phyloP scores from a whole-genome alignment of 2,329 filamentous ascomycete genomes.

The Penicillium palitans region DNA sequence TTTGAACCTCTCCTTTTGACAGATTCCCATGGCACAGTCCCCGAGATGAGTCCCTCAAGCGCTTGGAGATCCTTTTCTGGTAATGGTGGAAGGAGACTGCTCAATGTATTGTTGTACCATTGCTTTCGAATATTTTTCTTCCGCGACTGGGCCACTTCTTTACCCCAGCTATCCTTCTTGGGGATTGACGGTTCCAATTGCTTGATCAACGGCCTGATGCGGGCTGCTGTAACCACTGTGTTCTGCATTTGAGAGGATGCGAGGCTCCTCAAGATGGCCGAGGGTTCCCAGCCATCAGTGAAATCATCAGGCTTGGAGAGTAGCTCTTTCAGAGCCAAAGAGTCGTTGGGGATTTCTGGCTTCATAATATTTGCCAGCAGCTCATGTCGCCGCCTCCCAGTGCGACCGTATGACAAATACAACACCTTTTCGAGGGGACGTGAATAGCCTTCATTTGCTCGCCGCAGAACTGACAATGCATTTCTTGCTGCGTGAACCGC shows the following conservation, averaged over 20 bases:
- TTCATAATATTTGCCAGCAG: conserved; percentile 44
- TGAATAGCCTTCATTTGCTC: conserved; percentile 59
- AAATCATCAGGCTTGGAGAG: conserved; percentile 22
- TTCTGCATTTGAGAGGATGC: conserved; percentile 38
- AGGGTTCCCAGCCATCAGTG: conserved; percentile 39
- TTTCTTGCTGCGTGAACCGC: conserved; percentile 30
- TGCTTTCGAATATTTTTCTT: conserved; percentile 37
- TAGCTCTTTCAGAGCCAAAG: conserved; percentile 21
- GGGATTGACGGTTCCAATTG: conserved; percentile 34
- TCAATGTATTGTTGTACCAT: conserved; percentile 39
- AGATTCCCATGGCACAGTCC: conserved; percentile 33
- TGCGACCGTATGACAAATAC: conserved; percentile 57
- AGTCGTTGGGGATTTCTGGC: conserved; percentile 28
- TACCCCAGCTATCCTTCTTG: conserved; percentile 39
- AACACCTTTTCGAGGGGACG: conserved; percentile 55
- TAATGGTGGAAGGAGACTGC: conserved; percentile 41
- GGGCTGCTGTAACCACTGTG: conserved; percentile 27
- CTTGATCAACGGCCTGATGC: conserved; percentile 28
- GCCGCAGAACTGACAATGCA: conserved; percentile 46
- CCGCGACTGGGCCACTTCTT: conserved; percentile 31
- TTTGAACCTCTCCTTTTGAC: conserved; percentile 28
- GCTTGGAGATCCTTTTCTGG: conserved; percentile 38
- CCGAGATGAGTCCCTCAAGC: conserved; percentile 37
- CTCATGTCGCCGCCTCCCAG: conserved; percentile 53
- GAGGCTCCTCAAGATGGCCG: conserved; percentile 33